Evolutionary conservation across 2,329 filamentous ascomycete genomes (phyloP).

Genomic region (Pezicula neosporulosa): DNA sequence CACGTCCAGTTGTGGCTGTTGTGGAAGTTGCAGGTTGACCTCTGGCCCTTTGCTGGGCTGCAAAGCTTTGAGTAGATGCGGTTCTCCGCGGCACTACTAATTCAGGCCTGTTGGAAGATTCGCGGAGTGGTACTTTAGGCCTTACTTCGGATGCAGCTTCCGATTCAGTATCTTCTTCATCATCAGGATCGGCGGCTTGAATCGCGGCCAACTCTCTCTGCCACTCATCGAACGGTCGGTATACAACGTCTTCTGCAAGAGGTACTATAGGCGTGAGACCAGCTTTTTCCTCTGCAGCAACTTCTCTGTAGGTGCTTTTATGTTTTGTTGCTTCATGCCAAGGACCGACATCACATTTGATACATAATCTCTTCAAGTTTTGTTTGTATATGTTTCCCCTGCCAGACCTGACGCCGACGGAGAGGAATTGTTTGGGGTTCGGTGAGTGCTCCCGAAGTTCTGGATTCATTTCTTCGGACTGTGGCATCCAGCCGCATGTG

Average conservation of each 20-base stretch:
- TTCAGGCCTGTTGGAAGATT: constrained; percentile 4
- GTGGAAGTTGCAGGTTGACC: constrained; percentile 36
- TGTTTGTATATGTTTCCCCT: constrained; percentile 32
- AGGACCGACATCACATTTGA: constrained; percentile 55
- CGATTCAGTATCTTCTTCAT: constrained; percentile 7
- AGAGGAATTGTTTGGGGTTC: constrained; percentile 52
- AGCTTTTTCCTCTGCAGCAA: constrained; percentile 65
- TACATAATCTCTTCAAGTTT: constrained; percentile 57
- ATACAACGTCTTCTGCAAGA: constrained; percentile 58
- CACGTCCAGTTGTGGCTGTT: constrained; percentile 8
- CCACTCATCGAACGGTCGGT: constrained; percentile 61
- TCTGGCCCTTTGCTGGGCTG: constrained; percentile 61
- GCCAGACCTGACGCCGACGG: constrained; percentile 40
- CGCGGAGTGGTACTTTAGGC: not conserved
- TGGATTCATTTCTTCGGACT: constrained; percentile 52
- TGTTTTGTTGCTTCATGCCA: constrained; percentile 44
- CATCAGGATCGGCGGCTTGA: constrained; percentile 6
- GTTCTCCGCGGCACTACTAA: constrained; percentile 32
- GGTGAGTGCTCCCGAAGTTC: constrained; percentile 56
- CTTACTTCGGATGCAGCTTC: constrained; percentile 1
- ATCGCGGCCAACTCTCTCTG: constrained; percentile 44
- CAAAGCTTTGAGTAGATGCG: constrained; percentile 60
- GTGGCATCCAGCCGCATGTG: constrained; percentile 70
- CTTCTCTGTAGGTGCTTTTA: constrained; percentile 56
- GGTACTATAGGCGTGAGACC: constrained; percentile 62